These are phyloP conservation scores for Sclerospora graminicola DNA, from an alignment of 352 stramenopile species.

Conservation along the genomic window DNA sequence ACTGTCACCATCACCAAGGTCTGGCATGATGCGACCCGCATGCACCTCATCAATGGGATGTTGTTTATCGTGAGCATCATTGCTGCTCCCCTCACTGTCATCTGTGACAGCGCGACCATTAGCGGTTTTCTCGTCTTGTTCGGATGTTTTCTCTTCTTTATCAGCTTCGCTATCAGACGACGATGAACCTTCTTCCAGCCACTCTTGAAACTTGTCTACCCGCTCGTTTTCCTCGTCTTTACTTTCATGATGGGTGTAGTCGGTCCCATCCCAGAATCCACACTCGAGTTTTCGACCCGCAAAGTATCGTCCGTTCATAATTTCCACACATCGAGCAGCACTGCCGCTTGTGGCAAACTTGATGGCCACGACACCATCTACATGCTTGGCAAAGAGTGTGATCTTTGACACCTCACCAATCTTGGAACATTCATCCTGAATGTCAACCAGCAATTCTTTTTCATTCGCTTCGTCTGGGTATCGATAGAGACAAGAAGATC, in stretches of 20 bases:
- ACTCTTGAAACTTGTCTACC: constrained; percentile 90
- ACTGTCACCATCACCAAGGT: constrained; percentile 35
- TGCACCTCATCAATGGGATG: constrained; percentile 23
- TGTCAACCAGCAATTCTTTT: constrained; percentile 65
- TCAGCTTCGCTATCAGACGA: constrained; percentile 40
- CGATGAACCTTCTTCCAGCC: constrained; percentile 84
- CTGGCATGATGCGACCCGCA: constrained; percentile 41
- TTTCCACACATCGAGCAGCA: constrained; percentile 78
- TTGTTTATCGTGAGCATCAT: constrained; percentile 11
- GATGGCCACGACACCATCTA: constrained; percentile 89
- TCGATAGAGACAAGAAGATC: not conserved
- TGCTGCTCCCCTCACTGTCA: constrained; percentile 20
- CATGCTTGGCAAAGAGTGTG: constrained; percentile 92
- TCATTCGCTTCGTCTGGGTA: constrained; percentile 52
- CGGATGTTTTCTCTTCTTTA: constrained; percentile 18
- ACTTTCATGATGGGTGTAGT: constrained; percentile 86
- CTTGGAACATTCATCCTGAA: constrained; percentile 79
- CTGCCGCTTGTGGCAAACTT: constrained; percentile 88
- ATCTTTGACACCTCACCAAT: constrained; percentile 84
- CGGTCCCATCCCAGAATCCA: constrained; percentile 92
- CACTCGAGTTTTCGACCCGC: constrained; percentile 79
- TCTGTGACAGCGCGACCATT: constrained; percentile 12
- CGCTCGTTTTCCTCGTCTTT: constrained; percentile 75
- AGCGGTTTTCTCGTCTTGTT: not conserved
- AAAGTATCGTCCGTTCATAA: constrained; percentile 88